Evolutionary conservation across 1,284 basidiomycete genomes (phyloP), one percentile per base, ranked within the genome.

Genomic region (Pterulicium gracile): DNA sequence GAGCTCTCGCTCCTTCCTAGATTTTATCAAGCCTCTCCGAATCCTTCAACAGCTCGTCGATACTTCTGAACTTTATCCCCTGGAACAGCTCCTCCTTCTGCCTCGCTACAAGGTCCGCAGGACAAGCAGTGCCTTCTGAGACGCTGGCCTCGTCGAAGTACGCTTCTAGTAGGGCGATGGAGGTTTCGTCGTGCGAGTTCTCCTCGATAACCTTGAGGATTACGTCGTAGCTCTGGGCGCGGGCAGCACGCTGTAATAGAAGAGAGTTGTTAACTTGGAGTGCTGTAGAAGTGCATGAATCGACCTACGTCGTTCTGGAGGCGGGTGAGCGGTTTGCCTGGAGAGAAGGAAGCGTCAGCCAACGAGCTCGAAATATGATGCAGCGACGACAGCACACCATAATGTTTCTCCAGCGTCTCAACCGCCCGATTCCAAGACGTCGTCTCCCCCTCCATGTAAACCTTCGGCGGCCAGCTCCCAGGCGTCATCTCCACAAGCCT

Each of bases 121-220:
- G 48, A 4, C 39, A 18, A 1, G 45, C 48, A 15, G 39, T 32
- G 4, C 44, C 48, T 7, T 44, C 48, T 13, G 48, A 42, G 24
- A 46, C 27, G 24, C 43, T 49, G 44, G 44, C 42, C 32, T 46
- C 44, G 17, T 49, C 44, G 39, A 46, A 45, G 23, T 20, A 48
- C n/a, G 47, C 39, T 34, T 49, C 42, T 40, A 44, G 46, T 4
- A 49, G 20, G 4, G 15, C 4, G n/a, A 27, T 32, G 4, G 48
- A 36, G 35, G 45, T 44, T 18, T 49, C 45, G 24, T 49, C 44
- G 4, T 46, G 39, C 5, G 40, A 22, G 32, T 49, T 44, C 7
- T 21, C 27, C 14, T 19, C 19, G 2, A 49, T n/a, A 12, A 44
- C 44, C 4, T 27, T 42, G 13, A 36, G 15, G 15, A 49, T 46